Conservation (phyloP, 192 early-diverging fungal genomes). For the Backusella circina region DNA sequence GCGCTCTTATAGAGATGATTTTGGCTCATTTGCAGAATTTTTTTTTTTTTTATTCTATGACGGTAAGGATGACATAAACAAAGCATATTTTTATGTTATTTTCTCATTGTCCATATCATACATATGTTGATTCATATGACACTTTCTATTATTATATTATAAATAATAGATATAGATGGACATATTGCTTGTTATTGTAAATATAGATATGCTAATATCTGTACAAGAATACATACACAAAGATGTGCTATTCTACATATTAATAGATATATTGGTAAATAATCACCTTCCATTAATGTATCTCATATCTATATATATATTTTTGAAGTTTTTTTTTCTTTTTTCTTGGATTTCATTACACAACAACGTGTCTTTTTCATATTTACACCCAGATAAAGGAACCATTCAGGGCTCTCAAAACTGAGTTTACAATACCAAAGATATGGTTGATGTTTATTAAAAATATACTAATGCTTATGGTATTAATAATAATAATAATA, state of each 20-base stretch:
- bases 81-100: background rate
- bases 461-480: background rate
- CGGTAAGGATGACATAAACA: background rate
- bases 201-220: background rate
- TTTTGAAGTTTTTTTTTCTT: background rate
- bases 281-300: background rate
- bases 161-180: background rate
- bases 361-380: background rate
- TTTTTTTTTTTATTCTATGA: background rate
- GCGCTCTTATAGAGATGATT: background rate
- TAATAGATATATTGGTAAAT: background rate
- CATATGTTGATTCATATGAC: background rate
- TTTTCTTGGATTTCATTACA: background rate
- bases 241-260: background rate
- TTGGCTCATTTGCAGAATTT: background rate
- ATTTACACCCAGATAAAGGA: background rate
- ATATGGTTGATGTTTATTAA: background rate
- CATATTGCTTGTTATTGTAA: no score
- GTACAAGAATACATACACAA: background rate
- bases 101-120: background rate
- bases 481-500: background rate
- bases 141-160: background rate
- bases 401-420: background rate
- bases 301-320: background rate
- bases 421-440: background rate